Evolutionary conservation across 2,329 filamentous ascomycete species (phyloP).

Genomic region (Penicillium paneum): DNA sequence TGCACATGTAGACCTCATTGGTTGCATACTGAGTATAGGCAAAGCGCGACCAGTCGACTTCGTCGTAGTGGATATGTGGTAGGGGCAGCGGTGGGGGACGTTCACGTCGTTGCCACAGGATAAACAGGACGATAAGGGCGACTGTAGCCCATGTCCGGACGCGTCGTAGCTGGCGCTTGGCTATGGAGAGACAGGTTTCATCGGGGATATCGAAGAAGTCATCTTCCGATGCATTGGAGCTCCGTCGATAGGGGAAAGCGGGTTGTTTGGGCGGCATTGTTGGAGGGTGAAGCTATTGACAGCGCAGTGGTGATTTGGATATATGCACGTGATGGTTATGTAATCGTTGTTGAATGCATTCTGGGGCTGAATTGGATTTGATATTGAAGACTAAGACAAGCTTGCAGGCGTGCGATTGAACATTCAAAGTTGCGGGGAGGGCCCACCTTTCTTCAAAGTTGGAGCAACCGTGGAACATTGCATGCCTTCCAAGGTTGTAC

Average conservation of each 20-base stretch:
- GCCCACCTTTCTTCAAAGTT: not conserved
- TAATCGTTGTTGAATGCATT: not conserved
- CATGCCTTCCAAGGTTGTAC: too few species aligned
- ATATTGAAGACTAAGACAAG: not conserved
- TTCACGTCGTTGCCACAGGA: slow-evolving; percentile 26
- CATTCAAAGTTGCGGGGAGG: not conserved
- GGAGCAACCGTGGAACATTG: not conserved
- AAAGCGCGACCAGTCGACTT: slow-evolving; percentile 42
- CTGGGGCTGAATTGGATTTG: not conserved
- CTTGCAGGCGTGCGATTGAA: not conserved
- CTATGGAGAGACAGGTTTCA: slow-evolving; percentile 27
- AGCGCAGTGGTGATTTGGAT: not conserved
- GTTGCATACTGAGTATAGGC: slow-evolving; percentile 47
- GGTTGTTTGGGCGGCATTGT: slow-evolving; percentile 14
- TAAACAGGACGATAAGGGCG: slow-evolving; percentile 23
- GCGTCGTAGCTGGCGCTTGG: slow-evolving; percentile 33
- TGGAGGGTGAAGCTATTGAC: slow-evolving; percentile 2
- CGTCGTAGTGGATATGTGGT: slow-evolving; percentile 31
- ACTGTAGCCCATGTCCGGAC: slow-evolving; percentile 32
- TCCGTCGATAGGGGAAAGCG: slow-evolving; percentile 27
- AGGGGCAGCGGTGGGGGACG: slow-evolving; percentile 17
- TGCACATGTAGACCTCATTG: slow-evolving; percentile 42
- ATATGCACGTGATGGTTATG: slow-evolving; percentile 3
- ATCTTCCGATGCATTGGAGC: slow-evolving; percentile 31
- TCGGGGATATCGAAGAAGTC: slow-evolving; percentile 40